Evolutionary conservation across 768 basidiomycete genomes (phyloP).

Genomic region (Hysterangium stoloniferum): DNA sequence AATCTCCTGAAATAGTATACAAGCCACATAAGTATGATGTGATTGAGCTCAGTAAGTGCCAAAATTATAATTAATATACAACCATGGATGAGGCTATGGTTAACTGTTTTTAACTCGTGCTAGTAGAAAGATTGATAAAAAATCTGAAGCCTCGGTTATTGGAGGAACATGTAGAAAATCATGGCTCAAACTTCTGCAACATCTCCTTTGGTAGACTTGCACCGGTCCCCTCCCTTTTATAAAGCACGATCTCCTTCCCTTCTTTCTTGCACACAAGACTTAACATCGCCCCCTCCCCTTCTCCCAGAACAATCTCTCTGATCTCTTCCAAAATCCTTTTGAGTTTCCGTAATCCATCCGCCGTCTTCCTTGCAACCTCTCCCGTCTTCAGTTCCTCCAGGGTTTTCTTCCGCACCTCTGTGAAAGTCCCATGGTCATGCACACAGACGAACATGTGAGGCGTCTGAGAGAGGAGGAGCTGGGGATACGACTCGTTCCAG

Average conservation of each 20-base stretch:
- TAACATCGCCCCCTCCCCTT: slow-evolving; percentile 45
- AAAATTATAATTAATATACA: no score
- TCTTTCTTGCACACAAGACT: slow-evolving; percentile 47
- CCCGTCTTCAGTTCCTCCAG: slow-evolving; percentile 17
- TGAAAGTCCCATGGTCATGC: slow-evolving; percentile 51
- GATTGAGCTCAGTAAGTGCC: no score
- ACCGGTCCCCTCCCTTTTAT: slow-evolving; percentile 35
- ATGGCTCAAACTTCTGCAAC: slow-evolving; percentile 8
- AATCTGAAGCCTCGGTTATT: no score
- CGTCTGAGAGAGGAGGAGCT: slow-evolving; percentile 65
- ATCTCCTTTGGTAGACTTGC: slow-evolving; percentile 32
- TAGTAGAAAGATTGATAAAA: no score
- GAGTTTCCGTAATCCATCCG: slow-evolving; percentile 26
- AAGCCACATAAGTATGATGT: no score
- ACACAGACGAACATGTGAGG: slow-evolving; percentile 33
- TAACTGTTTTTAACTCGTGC: no score
- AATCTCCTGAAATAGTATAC: no score
- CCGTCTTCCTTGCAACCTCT: slow-evolving; percentile 19
- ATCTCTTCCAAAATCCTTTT: slow-evolving; percentile 28
- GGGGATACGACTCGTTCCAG: slow-evolving; percentile 57
- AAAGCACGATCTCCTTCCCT: slow-evolving; percentile 36
- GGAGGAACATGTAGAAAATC: no score
- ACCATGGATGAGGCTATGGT: no score
- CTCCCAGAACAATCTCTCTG: slow-evolving; percentile 39
- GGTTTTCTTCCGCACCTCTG: slow-evolving; percentile 22